phyloP scores from a whole-genome alignment of 805 yeast genomes.

The Teunomyces stri region DNA sequence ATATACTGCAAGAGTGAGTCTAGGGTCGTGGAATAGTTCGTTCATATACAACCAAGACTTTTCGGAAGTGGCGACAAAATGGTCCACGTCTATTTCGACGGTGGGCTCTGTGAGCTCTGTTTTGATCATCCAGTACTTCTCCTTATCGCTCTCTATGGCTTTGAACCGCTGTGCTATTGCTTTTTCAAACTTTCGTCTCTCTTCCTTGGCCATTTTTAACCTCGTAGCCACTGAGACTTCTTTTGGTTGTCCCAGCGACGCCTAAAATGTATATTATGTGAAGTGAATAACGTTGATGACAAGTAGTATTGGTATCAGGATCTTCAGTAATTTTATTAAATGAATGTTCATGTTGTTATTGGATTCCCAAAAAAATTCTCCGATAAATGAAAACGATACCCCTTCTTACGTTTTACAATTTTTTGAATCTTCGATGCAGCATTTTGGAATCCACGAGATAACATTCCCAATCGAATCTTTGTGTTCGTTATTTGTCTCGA shows the following conservation, averaged over 20 bases:
- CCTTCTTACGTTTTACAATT: neutral
- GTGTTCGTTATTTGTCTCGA: too few relatives aligned
- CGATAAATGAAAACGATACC: neutral
- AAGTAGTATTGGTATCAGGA: slow-evolving; percentile 1
- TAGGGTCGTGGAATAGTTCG: slow-evolving; percentile 20
- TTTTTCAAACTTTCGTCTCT: neutral
- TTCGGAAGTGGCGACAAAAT: slow-evolving; percentile 12
- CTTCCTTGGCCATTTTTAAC: neutral
- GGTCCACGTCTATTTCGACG: slow-evolving; percentile 12
- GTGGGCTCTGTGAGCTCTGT: slow-evolving; percentile 18
- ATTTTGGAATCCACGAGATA: neutral
- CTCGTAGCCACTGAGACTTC: neutral
- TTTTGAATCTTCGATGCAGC: neutral
- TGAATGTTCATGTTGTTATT: neutral
- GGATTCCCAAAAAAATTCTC: neutral
- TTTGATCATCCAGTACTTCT: slow-evolving; percentile 24
- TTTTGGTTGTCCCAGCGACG: neutral
- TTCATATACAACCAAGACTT: slow-evolving; percentile 20
- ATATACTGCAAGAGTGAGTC: slow-evolving; percentile 25
- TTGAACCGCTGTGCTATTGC: slow-evolving; percentile 12
- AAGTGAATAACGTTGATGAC: slow-evolving; percentile 3
- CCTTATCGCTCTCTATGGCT: slow-evolving; percentile 16
- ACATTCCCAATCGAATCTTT: neutral
- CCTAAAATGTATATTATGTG: neutral
- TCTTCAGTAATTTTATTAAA: neutral